Percentiles rank a stretch among this genome's conserved stretches.
These are phyloP conservation scores for Thoreauomyces humboldtii DNA, from an alignment of 192 early-diverging fungal species.

Conservation along the genomic window DNA sequence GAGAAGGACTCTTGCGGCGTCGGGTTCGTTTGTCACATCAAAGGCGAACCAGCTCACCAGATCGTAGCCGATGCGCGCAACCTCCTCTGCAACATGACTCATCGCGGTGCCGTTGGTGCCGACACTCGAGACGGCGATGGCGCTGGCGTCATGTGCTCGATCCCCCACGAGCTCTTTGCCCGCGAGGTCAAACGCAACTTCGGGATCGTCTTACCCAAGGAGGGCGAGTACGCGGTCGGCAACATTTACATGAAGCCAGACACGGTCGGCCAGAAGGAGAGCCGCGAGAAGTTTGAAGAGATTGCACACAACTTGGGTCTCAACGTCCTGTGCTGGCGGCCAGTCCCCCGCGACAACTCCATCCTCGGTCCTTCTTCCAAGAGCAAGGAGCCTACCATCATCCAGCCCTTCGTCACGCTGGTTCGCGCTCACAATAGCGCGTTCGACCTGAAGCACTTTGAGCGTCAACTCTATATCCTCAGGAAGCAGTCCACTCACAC, in stretches of 20 bases:
- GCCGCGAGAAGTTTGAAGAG: constrained; percentile 72
- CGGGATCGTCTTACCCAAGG: constrained; percentile 64
- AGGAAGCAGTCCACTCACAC: constrained; percentile 87
- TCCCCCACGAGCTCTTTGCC: constrained; percentile 86
- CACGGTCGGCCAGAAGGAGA: constrained; percentile 62
- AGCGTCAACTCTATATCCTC: constrained; percentile 84
- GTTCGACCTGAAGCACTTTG: constrained; percentile 60
- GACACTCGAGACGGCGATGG: constrained; percentile 97
- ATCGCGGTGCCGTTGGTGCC: constrained; percentile 92
- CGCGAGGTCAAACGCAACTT: constrained; percentile 53
- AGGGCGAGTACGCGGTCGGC: constrained; percentile 93
- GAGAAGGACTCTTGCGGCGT: constrained; percentile 98
- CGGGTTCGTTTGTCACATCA: constrained; percentile 94
- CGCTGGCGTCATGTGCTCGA: constrained; percentile 94
- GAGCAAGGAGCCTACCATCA: constrained; percentile 87
- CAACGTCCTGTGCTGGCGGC: constrained; percentile 83
- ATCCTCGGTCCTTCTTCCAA: constrained; percentile 88
- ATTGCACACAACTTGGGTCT: constrained; percentile 75
- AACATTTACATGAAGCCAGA: constrained; percentile 87
- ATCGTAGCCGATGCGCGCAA: constrained; percentile 85
- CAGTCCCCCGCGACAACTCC: constrained; percentile 77
- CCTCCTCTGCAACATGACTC: constrained; percentile 99
- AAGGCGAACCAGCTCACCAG: constrained; percentile 78
- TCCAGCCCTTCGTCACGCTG: constrained; percentile 87
- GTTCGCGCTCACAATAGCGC: constrained; percentile 17